A percentile compares a stretch with the other conserved stretches of the same genome.
phyloP scores from a whole-genome alignment of 441 rosid genomes.

The Rhodomyrtus psidioides region DNA sequence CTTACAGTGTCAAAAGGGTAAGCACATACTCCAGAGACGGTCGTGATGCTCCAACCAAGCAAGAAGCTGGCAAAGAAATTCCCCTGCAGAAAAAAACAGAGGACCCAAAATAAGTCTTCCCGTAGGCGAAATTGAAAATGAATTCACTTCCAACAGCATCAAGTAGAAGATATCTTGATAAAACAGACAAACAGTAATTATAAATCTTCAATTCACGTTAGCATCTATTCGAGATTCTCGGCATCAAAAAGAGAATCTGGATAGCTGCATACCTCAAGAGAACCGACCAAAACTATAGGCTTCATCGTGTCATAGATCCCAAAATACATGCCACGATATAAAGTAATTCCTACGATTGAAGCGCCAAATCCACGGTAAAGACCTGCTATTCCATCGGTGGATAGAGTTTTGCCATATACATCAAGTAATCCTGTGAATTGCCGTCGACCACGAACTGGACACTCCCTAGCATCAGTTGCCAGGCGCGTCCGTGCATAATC shows the following conservation, averaged over 20 bases:
- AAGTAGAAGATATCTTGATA: background rate
- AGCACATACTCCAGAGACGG: slow-evolving; percentile 77
- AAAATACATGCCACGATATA: slow-evolving; percentile 89
- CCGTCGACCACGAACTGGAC: slow-evolving; percentile 32
- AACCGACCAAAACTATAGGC: slow-evolving; percentile 75
- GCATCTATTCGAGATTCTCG: background rate
- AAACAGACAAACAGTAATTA: background rate
- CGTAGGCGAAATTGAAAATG: background rate
- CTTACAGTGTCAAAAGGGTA: slow-evolving; percentile 88
- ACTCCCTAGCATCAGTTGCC: slow-evolving; percentile 72
- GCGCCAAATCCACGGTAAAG: slow-evolving; percentile 85
- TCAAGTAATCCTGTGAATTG: slow-evolving; percentile 76
- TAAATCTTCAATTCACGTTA: background rate
- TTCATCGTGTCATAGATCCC: slow-evolving; percentile 88
- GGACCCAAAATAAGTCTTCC: background rate
- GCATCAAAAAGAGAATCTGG: background rate
- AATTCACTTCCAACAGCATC: background rate
- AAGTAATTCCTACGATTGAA: slow-evolving; percentile 82
- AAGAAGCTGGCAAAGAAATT: slow-evolving; percentile 84
- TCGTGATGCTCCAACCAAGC: slow-evolving; percentile 88
- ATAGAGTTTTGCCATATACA: slow-evolving; percentile 64
- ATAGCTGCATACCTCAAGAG: slow-evolving; percentile 52
- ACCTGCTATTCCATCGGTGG: slow-evolving; percentile 65
- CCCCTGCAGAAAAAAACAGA: slow-evolving; percentile 34
- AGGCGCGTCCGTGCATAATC: slow-evolving; percentile 76